phyloP scores from a whole-genome alignment of 169 alveolate genomes.

The Plasmodium yoelii region DNA sequence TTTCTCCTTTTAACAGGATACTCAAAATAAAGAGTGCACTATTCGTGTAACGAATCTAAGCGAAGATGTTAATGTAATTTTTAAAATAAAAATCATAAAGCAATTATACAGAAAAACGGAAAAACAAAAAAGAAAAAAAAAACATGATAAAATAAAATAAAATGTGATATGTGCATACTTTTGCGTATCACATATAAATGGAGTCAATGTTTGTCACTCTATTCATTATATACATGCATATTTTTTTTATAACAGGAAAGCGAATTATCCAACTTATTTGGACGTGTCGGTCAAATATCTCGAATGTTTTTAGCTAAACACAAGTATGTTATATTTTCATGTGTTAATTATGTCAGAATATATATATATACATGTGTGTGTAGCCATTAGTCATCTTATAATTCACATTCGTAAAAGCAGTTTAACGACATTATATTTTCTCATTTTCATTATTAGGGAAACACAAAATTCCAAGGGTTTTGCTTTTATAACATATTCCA shows the following conservation, averaged over 20 bases:
- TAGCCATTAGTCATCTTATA: background rate
- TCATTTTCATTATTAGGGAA: conserved; percentile 81
- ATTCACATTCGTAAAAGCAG: background rate
- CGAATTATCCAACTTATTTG: conserved; percentile 89
- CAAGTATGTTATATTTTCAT: conserved; percentile 74
- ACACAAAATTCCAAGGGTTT: conserved; percentile 92
- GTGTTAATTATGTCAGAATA: background rate
- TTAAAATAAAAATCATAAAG: conserved; percentile 3
- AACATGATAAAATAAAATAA: background rate
- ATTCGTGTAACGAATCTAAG: conserved; percentile 91
- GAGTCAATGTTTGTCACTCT: no score
- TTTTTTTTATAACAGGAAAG: conserved; percentile 79
- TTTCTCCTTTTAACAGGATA: conserved; percentile 36
- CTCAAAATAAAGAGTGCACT: conserved; percentile 89
- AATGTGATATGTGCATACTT: background rate
- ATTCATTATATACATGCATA: background rate
- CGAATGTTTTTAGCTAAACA: conserved; percentile 91
- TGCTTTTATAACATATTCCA: conserved; percentile 91
- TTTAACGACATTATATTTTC: background rate
- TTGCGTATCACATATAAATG: no score
- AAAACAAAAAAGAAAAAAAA: background rate
- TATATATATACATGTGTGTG: background rate
- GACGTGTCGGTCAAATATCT: conserved; percentile 89
- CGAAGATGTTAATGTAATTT: conserved; percentile 85
- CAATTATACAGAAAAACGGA: background rate